Base-by-base conservation (phyloP, 1,284 basidiomycete genomes). In the Ganoderma boninense region DNA sequence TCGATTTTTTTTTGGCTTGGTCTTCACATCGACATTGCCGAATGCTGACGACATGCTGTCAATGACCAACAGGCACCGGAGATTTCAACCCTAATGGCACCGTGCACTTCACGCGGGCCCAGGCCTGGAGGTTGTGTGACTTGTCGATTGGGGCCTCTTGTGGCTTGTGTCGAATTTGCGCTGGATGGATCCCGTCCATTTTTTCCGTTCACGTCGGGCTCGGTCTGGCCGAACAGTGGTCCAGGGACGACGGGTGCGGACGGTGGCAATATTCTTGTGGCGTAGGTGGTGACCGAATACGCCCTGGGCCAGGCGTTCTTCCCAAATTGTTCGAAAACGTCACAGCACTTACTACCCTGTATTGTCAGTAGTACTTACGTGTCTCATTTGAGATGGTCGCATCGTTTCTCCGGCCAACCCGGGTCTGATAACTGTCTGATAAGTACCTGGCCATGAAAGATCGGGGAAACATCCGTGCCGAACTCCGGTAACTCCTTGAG, bases 231-330 rank as follows among this genome's bases (percentile, higher is more conserved):
- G 20, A 6, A 23, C 38, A 38, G 29, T 38, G 38, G 6, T 6
- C 38, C 46, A 23, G 46, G 29, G 54, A 56, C 14, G 54, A 32
- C 54, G 54, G 54, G 54, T 56, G 54, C 54, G 29, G 54, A 56
- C 29, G 32, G 16, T 32, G 29, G 29, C 29, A 4, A 32, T 32
- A 32, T 32, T 32, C 29, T 32, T 32, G 29, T 32, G 29, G 29
- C 29, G 29, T 32, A 32, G 29, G 29, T 32, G 29, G 29, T 32
- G 29, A 32, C 29, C 29, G 4, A 32, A 4, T 32, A 32, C 29
- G 29, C 29, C 29, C 29, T 32, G 29, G 29, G 29, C 29, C 29
- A 32, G 29, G 29, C 29, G 29, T 32, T 32, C 29, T 32, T 32
- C 29, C 29, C 29, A 32, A 32, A 4, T 32, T 4, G 29, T 32